phyloP scores from a whole-genome alignment of 306 rosid genomes.

The Quercus aquifolioides region DNA sequence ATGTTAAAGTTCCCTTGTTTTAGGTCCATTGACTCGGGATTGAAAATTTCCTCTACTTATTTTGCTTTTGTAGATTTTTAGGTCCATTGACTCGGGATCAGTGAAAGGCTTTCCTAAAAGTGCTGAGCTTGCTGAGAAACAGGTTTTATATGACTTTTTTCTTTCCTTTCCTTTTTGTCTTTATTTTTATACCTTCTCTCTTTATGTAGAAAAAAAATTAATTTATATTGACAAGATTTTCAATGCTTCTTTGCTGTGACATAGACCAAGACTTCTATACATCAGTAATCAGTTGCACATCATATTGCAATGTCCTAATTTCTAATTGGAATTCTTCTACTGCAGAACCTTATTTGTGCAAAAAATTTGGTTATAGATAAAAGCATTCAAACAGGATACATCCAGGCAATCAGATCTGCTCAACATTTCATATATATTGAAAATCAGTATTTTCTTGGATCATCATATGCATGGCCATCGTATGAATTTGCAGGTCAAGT shows the following conservation, averaged over 20 bases:
- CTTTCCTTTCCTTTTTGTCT: slow-evolving; percentile 15
- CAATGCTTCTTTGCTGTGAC: slow-evolving; percentile 20
- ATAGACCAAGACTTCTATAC: slow-evolving; percentile 6
- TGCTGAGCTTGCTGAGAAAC: slow-evolving; percentile 33
- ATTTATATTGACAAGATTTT: slow-evolving; percentile 12
- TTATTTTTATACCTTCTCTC: not conserved
- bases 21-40: too few relatives aligned
- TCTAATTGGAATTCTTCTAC: slow-evolving; percentile 22
- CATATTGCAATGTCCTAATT: slow-evolving; percentile 4
- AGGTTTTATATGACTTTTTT: slow-evolving; percentile 40
- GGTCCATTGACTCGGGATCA: slow-evolving; percentile 95
- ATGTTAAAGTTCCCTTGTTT: slow-evolving; percentile 4
- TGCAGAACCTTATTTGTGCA: slow-evolving; percentile 84
- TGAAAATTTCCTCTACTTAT: slow-evolving; percentile 1
- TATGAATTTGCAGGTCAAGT: slow-evolving; percentile 78
- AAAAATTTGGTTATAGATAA: slow-evolving; percentile 70
- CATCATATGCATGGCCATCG: slow-evolving; percentile 89
- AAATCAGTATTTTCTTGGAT: slow-evolving; percentile 91
- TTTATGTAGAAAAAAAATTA: slow-evolving; percentile 9
- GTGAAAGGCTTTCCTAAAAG: slow-evolving; percentile 81
- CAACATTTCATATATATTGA: slow-evolving; percentile 91
- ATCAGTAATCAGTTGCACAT: slow-evolving; percentile 16
- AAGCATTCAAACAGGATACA: slow-evolving; percentile 90
- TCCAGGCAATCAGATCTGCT: slow-evolving; percentile 96
- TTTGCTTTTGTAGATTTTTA: slow-evolving; percentile 60